Conservation (phyloP, 768 basidiomycete genomes). For the Mycena vulgaris region DNA sequence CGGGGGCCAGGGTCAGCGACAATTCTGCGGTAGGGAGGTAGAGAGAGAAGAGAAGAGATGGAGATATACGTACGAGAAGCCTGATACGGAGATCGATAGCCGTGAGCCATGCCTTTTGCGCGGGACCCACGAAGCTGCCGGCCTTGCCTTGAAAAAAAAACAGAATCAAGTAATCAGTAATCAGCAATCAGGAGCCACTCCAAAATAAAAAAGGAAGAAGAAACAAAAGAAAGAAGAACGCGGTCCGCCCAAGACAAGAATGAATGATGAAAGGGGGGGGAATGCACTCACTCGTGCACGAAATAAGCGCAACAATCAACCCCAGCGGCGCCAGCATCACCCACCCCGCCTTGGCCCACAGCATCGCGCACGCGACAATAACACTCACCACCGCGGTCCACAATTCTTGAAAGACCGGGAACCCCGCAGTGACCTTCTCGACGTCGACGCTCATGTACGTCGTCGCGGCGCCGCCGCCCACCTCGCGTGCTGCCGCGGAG, state of each 20-base stretch:
- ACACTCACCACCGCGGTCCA: conserved; percentile 14
- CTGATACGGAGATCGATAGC: conserved; percentile 14
- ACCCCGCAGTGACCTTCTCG: conserved; percentile 17
- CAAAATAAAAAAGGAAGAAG: no score
- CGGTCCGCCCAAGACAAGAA: conserved; percentile 7
- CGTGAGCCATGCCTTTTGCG: conserved; percentile 17
- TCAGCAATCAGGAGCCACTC: no score
- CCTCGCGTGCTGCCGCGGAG: conserved; percentile 14
- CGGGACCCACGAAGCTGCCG: conserved; percentile 18
- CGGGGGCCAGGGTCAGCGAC: no score
- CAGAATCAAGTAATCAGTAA: no score
- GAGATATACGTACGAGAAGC: conserved; percentile 3
- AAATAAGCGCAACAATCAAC: conserved; percentile 9
- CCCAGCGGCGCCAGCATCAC: conserved; percentile 18
- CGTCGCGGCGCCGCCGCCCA: conserved; percentile 27
- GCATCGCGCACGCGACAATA: conserved; percentile 18
- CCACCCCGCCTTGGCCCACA: conserved; percentile 17
- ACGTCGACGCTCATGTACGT: no score
- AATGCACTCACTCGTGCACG: not conserved
- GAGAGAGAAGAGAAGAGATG: no score
- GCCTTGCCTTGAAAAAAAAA: conserved; percentile 16
- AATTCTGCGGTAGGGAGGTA: no score
- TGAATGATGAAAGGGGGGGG: conserved; percentile 2
- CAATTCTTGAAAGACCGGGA: conserved; percentile 15
- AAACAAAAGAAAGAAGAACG: no score